phyloP scores from a whole-genome alignment of 495 filamentous ascomycete species.

The Penicillium chermesinum region DNA sequence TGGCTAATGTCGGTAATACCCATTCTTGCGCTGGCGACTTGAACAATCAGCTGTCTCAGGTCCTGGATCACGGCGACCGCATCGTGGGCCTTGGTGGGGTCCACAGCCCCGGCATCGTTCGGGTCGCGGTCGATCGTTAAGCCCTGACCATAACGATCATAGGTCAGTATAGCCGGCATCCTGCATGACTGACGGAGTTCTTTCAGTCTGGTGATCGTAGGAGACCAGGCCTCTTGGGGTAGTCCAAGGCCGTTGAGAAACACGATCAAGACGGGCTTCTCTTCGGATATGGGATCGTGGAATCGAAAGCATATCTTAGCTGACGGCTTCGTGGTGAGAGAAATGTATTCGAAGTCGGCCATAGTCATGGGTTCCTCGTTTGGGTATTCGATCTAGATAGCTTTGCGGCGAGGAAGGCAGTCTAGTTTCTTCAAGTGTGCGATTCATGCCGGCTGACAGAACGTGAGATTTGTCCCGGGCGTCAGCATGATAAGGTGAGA shows the following conservation, averaged over 20 bases:
- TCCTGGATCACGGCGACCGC: conserved; percentile 43
- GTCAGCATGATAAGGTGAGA: too few species aligned
- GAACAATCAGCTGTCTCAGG: conserved; percentile 45
- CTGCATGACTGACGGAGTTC: conserved; percentile 15
- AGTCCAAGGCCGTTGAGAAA: conserved; percentile 59
- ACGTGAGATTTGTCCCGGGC: too few species aligned
- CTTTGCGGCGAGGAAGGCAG: too few species aligned
- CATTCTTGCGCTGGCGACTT: conserved; percentile 26
- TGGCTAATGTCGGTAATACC: conserved; percentile 10
- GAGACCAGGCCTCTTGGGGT: conserved; percentile 46
- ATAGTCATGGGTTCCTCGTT: too few species aligned
- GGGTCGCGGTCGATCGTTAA: conserved; percentile 51
- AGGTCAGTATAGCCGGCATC: conserved; percentile 49
- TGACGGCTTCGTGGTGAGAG: background rate
- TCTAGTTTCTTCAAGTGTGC: too few species aligned
- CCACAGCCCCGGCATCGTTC: conserved; percentile 31
- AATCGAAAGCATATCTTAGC: conserved; percentile 19
- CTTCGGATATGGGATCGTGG: conserved; percentile 8
- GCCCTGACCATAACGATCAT: conserved; percentile 63
- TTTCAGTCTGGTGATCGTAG: conserved; percentile 40
- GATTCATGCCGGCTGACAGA: too few species aligned
- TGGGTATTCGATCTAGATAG: too few species aligned
- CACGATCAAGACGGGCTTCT: conserved; percentile 40
- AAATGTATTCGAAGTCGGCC: background rate
- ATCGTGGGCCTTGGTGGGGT: conserved; percentile 50